Evolutionary conservation across 257 asterid genomes (phyloP).

Genomic region (Solanum arcanum): DNA sequence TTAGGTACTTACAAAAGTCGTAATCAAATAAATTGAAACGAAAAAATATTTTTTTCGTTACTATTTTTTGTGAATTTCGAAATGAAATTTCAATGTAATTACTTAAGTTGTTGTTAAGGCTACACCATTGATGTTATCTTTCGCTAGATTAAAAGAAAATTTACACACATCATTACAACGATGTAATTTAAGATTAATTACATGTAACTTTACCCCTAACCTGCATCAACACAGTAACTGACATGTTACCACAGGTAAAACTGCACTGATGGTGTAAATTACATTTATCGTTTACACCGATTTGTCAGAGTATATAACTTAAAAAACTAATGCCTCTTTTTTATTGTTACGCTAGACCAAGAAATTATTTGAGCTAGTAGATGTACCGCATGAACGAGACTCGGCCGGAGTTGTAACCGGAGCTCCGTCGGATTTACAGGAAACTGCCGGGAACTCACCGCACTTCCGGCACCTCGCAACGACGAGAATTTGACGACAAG

Average conservation of each 20-base stretch:
- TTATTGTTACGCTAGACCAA: background rate
- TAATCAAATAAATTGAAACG: background rate
- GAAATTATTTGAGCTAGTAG: background rate
- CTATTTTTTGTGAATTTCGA: background rate
- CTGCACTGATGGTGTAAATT: background rate
- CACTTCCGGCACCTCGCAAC: conserved; percentile 17
- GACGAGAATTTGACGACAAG: conserved; percentile 22
- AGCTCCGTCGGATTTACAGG: background rate
- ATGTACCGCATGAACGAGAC: background rate
- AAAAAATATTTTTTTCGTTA: rapidly evolving
- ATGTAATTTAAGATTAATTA: background rate
- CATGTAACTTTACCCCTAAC: background rate
- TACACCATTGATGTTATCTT: background rate
- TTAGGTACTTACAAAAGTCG: background rate
- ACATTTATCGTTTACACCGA: background rate
- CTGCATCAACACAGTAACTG: background rate
- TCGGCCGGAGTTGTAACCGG: background rate
- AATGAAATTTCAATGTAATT: background rate
- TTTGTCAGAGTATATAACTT: background rate
- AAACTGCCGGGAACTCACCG: background rate
- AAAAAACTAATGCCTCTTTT: background rate
- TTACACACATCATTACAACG: background rate
- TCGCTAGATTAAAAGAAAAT: background rate
- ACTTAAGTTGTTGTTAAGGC: background rate
- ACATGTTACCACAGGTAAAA: background rate